Evolutionary conservation across 108 stramenopile species (phyloP), one percentile per base, ranked within the genome.

Genomic region (Mayamaea pseudoterrestris): DNA sequence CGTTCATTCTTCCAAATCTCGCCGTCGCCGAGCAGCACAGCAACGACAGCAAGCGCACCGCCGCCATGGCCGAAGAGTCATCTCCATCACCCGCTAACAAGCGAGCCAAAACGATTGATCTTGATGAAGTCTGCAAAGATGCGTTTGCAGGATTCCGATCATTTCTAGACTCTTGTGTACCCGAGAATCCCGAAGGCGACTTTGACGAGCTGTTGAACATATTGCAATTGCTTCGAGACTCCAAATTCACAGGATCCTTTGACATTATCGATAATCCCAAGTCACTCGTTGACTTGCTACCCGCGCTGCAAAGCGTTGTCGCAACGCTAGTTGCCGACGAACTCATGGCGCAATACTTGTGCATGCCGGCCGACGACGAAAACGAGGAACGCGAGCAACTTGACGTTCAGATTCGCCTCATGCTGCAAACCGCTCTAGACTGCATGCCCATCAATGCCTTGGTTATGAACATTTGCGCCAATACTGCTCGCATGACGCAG

Each of bases 141-240:
- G n/a, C n/a, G n/a, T n/a, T n/a, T n/a, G n/a, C n/a, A n/a, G n/a
- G n/a, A n/a, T 39, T 39, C 20, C 37, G 37, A 18, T 14, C 16
- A 18, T 39, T 18, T 20, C 20, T 39, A 20, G 37, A 39, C 20
- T 39, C 37, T 4, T 39, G 31, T 25, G 58, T 40, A n/a, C n/a
- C n/a, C 13, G 41, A 49, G 8, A 40, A 47, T 17, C 58, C 35
- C 22, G 58, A 47, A 2, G 72, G 66, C 9, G 80, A 75, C 37
- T 51, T 68, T 30, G 83, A 80, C 41, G 78, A 85, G 42, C 35
- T 80, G 31, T 46, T 74, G 6, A 78, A 87, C 60, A 27, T 79
- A 1, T 35, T 73, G 14, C 54, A 59, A 27, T 39, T 55, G 8
- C 50, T 70, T 16, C 44, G 58, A 9, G 23, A 45, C 20, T 34